Percentiles rank a stretch among this genome's conserved stretches.
phyloP scores from a whole-genome alignment of 73 alveolate genomes.

The Blepharisma japonicum region DNA sequence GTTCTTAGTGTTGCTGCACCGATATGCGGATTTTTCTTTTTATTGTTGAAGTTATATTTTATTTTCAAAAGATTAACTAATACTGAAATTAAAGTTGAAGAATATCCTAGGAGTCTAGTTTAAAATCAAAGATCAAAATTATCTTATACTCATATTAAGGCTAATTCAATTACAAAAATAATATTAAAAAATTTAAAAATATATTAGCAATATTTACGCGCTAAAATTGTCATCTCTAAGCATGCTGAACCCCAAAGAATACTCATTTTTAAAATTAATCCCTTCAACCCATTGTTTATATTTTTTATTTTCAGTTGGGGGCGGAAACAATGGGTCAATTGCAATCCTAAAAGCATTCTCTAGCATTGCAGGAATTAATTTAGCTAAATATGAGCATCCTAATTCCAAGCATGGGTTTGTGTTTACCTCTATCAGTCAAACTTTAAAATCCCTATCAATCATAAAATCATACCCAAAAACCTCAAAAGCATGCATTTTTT shows the following conservation, averaged over 20 bases:
- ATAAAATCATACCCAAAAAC: conserved; percentile 76
- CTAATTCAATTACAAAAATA: too few relatives aligned
- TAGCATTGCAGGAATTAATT: conserved; percentile 69
- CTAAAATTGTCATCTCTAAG: too few relatives aligned
- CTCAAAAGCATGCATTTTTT: conserved; percentile 23
- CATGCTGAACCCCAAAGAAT: not conserved
- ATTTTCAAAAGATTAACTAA: too few relatives aligned
- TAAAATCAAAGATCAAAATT: too few relatives aligned
- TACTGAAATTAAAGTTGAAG: too few relatives aligned
- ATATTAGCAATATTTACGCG: too few relatives aligned
- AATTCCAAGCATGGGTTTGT: conserved; percentile 71
- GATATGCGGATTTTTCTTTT: too few relatives aligned
- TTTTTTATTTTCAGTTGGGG: not conserved
- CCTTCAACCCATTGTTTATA: not conserved
- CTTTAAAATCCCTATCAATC: conserved; percentile 72
- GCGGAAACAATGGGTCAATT: not conserved
- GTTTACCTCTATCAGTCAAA: conserved; percentile 72
- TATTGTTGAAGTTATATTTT: too few relatives aligned
- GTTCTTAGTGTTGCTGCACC: too few relatives aligned
- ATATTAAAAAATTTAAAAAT: too few relatives aligned
- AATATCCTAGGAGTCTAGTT: too few relatives aligned
- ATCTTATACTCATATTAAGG: too few relatives aligned
- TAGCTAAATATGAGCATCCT: conserved; percentile 60
- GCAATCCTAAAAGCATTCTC: conserved; percentile 66
- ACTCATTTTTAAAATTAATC: not conserved